Conservation (phyloP, 2,329 filamentous ascomycete genomes). For the Lithohypha guttulata region DNA sequence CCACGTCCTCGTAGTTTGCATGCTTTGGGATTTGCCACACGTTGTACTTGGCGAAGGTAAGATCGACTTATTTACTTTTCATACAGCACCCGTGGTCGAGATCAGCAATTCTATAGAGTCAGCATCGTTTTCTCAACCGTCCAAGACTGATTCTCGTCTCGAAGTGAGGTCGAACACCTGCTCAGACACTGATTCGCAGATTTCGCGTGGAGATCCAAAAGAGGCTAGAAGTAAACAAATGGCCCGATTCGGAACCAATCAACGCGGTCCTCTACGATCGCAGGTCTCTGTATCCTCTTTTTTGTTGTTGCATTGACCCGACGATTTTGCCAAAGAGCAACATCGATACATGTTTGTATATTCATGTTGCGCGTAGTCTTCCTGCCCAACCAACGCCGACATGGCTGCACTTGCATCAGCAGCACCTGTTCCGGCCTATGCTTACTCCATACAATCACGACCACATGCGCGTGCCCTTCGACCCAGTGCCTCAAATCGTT, state of each 20-base stretch:
- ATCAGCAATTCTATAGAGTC: no score
- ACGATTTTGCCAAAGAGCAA: neutral
- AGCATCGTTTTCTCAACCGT: no score
- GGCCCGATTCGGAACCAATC: neutral
- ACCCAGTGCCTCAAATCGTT: constrained; percentile 25
- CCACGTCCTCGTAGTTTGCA: no score
- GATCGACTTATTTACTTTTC: no score
- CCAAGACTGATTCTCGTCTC: no score
- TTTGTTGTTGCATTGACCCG: no score
- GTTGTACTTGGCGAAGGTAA: no score
- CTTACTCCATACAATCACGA: constrained; percentile 27
- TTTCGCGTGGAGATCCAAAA: neutral
- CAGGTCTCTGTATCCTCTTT: no score
- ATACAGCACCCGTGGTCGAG: no score
- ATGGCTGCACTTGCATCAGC: constrained; percentile 11
- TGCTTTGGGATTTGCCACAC: no score
- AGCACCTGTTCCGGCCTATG: constrained; percentile 10
- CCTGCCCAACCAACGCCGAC: neutral
- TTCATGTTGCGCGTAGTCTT: neutral
- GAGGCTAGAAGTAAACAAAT: neutral
- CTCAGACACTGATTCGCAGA: no score
- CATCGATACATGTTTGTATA: constrained; percentile 4
- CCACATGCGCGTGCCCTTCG: constrained; percentile 27
- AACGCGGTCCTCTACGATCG: neutral
- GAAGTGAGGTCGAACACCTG: no score